Percentiles rank a stretch among this genome's conserved stretches.
phyloP scores from a whole-genome alignment of 75 land plant species.

The Pinus tabuliformis region DNA sequence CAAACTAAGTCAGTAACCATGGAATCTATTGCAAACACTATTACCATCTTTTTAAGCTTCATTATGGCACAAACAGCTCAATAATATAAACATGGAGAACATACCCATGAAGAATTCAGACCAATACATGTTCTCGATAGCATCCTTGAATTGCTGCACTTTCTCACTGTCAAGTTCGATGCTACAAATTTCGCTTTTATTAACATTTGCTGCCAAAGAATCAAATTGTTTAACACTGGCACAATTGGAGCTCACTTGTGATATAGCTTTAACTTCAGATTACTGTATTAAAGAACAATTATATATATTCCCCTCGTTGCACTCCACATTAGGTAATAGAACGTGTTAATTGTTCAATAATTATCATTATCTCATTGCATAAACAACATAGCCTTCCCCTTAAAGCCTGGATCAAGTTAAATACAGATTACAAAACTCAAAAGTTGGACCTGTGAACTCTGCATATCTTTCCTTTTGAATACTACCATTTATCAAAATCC shows the following conservation, averaged over 20 bases:
- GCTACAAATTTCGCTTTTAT: constrained; percentile 54
- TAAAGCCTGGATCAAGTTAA: background rate
- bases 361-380: background rate
- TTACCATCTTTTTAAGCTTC: background rate
- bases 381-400: background rate
- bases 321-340: no score
- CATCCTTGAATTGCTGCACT: constrained; percentile 77
- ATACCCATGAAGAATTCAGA: constrained; percentile 96
- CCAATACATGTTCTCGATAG: constrained; percentile 89
- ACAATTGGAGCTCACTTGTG: no score
- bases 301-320: no score
- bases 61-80: background rate
- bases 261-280: no score
- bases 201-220: constrained; percentile 64
- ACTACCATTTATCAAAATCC: background rate
- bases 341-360: background rate
- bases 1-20: background rate
- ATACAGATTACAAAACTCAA: background rate
- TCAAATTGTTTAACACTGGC: no score
- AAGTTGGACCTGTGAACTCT: background rate
- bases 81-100: constrained; percentile 12
- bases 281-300: no score
- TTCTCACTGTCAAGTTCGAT: constrained; percentile 66
- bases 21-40: background rate
- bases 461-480: background rate